Conservation (phyloP, 768 basidiomycete genomes). For the Arthromyces matolae region DNA sequence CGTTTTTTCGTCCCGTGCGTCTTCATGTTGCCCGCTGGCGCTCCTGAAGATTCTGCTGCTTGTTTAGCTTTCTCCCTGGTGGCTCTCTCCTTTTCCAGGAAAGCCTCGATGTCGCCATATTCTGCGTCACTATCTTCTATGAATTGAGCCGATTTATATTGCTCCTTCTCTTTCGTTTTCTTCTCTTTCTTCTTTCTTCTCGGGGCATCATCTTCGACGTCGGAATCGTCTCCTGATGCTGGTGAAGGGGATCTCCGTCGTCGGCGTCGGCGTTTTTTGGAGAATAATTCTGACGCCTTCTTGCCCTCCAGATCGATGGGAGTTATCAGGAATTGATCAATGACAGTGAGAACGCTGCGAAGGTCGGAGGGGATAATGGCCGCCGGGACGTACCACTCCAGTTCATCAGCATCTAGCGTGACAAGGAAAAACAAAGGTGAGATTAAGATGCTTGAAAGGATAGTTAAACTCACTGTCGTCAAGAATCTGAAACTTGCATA, state of each 20-base stretch:
- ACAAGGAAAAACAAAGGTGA: no score
- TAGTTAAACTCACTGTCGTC: conserved; percentile 53
- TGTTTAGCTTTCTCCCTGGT: conserved; percentile 52
- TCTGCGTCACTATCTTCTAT: conserved; percentile 90
- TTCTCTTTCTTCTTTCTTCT: conserved; percentile 58
- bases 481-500: conserved; percentile 66
- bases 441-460: no score
- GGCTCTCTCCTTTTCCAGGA: conserved; percentile 71
- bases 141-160: conserved; percentile 86
- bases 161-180: conserved; percentile 52
- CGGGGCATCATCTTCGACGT: conserved; percentile 32
- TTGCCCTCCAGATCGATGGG: conserved; percentile 82
- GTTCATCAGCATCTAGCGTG: conserved; percentile 70
- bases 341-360: conserved; percentile 64
- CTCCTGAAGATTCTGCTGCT: conserved; percentile 41
- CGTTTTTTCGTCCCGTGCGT: conserved; percentile 46
- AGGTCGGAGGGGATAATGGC: conserved; percentile 65
- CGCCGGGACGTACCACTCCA: conserved; percentile 84
- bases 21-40: conserved; percentile 51
- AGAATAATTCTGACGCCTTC: conserved; percentile 67
- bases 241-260: conserved; percentile 39
- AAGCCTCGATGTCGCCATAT: conserved; percentile 74
- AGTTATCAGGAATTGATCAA: conserved; percentile 76
- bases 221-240: conserved; percentile 40
- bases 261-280: conserved; percentile 56